phyloP scores from a whole-genome alignment of 106 monocot genomes.

The Cymbidium sinense region DNA sequence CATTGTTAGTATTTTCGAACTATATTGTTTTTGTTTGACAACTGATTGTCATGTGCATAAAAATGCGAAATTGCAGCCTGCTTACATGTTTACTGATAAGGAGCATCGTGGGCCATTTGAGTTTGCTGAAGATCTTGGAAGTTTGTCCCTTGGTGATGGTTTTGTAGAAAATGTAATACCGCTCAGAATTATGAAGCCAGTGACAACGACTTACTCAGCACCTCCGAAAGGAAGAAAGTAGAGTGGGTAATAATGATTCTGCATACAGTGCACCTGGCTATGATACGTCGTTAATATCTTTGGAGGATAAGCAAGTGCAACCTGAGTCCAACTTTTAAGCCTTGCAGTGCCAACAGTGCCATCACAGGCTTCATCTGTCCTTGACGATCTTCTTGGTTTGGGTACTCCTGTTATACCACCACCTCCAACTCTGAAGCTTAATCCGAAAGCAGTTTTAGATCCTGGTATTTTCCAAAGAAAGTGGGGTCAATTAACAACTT shows the following conservation, averaged over 20 bases:
- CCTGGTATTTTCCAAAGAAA: constrained; percentile 88
- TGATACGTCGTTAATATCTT: constrained; percentile 26
- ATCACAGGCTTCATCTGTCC: constrained; percentile 27
- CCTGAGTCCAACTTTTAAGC: constrained; percentile 22
- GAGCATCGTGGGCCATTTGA: constrained; percentile 85
- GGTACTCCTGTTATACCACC: constrained; percentile 32
- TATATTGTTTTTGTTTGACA: background rate
- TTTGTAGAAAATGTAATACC: constrained; percentile 35
- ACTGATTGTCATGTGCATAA: background rate
- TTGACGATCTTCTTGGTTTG: constrained; percentile 92
- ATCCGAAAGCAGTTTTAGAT: constrained; percentile 74
- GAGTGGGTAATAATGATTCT: constrained; percentile 42
- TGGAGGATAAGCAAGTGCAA: constrained; percentile 20
- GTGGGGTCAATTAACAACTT: constrained; percentile 71
- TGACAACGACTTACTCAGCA: constrained; percentile 85
- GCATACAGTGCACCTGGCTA: constrained; percentile 72
- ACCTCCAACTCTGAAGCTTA: constrained; percentile 61
- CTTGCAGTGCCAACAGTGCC: constrained; percentile 19
- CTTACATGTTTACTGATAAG: constrained; percentile 90
- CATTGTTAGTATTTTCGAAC: too few species aligned
- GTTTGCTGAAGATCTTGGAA: constrained; percentile 78
- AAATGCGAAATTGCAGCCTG: constrained; percentile 47
- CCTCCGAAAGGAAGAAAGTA: constrained; percentile 87
- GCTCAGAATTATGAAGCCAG: constrained; percentile 60
- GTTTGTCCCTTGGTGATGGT: constrained; percentile 42